These are phyloP conservation scores for Tolypocladium sp. DNA, from an alignment of 2,329 filamentous ascomycete genomes.

Conservation along the genomic window DNA sequence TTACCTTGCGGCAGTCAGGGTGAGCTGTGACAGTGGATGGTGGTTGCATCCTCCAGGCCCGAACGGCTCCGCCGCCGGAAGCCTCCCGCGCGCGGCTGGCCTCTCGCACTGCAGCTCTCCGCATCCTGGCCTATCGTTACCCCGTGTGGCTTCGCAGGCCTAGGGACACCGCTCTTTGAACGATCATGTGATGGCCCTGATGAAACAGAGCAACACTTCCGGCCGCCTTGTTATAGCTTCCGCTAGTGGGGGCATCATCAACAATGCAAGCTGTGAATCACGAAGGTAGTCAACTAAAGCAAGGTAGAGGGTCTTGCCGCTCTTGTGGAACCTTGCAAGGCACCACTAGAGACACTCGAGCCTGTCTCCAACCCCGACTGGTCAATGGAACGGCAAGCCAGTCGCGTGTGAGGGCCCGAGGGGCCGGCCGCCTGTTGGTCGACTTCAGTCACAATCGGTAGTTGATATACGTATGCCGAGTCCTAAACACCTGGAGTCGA, in stretches of 20 bases:
- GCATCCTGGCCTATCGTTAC: background rate
- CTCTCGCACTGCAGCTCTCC: background rate
- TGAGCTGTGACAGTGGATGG: background rate
- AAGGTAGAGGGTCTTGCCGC: background rate
- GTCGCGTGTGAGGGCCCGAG: background rate
- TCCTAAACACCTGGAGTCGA: too few species aligned
- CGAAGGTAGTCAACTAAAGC: background rate
- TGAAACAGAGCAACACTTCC: background rate
- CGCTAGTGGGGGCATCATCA: background rate
- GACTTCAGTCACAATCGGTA: background rate
- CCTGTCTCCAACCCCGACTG: background rate
- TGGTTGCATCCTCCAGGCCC: background rate
- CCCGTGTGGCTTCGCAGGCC: background rate
- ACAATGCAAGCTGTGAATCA: background rate
- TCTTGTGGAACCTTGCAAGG: background rate
- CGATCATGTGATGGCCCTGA: background rate
- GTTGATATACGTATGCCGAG: background rate
- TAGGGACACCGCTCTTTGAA: background rate
- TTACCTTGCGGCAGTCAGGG: background rate
- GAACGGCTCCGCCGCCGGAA: slow-evolving; percentile 1
- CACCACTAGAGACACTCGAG: background rate
- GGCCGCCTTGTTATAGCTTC: background rate
- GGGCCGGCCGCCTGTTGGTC: background rate
- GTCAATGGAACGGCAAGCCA: background rate
- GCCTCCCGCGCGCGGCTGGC: background rate